These are phyloP conservation scores for Candida sp. DNA, from an alignment of 1,139 yeast genomes.

Conservation along the genomic window DNA sequence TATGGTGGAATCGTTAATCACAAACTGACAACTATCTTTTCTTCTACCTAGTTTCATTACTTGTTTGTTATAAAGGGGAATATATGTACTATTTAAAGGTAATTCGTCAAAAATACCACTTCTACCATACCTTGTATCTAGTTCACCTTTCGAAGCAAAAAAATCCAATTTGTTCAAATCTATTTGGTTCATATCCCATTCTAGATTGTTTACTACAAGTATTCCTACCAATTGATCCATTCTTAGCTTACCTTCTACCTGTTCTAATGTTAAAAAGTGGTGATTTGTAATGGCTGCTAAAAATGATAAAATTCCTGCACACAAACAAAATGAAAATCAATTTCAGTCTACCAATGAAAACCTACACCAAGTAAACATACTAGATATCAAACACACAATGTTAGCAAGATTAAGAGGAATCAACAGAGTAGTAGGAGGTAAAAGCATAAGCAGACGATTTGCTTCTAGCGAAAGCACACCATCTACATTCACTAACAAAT, in stretches of 20 bases:
- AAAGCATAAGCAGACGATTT: conserved; percentile 12
- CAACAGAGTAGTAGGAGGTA: conserved; percentile 4
- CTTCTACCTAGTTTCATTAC: conserved; percentile 14
- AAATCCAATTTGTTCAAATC: background rate
- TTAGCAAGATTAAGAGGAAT: conserved; percentile 16
- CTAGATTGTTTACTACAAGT: background rate
- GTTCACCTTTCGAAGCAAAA: background rate
- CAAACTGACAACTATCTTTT: conserved; percentile 6
- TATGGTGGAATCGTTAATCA: conserved; percentile 15
- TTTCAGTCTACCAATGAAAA: background rate
- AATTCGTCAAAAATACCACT: background rate
- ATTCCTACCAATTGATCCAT: background rate
- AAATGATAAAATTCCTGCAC: background rate
- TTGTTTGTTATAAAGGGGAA: conserved; percentile 10
- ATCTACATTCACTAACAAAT: conserved; percentile 36
- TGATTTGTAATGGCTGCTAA: background rate
- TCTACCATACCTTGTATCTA: background rate
- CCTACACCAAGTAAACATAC: background rate
- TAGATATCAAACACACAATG: conserved; percentile 13
- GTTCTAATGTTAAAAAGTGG: background rate
- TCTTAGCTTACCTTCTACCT: background rate
- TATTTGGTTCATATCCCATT: background rate
- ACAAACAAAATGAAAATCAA: background rate
- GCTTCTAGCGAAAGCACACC: conserved; percentile 23
- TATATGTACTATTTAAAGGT: background rate